These are phyloP conservation scores for Hygrocybe punicea DNA, from an alignment of 768 basidiomycete genomes.

Conservation along the genomic window DNA sequence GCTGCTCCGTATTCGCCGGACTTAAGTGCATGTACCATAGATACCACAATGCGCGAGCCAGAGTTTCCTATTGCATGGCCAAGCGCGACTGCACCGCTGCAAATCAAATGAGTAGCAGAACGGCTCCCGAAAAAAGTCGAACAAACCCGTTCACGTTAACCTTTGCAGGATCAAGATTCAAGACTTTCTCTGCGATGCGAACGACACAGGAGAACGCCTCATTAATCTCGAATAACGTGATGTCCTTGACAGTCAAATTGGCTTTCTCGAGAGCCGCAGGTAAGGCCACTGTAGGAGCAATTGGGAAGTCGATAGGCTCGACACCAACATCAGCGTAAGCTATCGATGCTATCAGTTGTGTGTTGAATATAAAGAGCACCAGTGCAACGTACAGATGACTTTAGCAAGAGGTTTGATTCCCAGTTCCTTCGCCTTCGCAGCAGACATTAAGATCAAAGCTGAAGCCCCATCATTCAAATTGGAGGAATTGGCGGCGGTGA, in stretches of 20 bases:
- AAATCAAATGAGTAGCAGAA: slow-evolving; percentile 19
- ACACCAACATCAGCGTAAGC: slow-evolving; percentile 97
- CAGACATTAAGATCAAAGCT: slow-evolving; percentile 91
- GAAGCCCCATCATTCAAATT: slow-evolving; percentile 95
- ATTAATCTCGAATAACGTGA: slow-evolving; percentile 93
- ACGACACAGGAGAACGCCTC: slow-evolving; percentile 97
- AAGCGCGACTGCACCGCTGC: slow-evolving; percentile 91
- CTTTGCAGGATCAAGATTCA: slow-evolving; percentile 80
- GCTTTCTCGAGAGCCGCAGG: slow-evolving; percentile 87
- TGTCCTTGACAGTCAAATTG: slow-evolving; percentile 76
- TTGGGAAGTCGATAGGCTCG: slow-evolving; percentile 95
- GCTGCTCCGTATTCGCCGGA: slow-evolving; percentile 92
- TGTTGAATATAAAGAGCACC: not conserved
- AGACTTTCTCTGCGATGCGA: slow-evolving; percentile 83
- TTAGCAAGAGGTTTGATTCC: slow-evolving; percentile 92
- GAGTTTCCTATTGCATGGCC: slow-evolving; percentile 97
- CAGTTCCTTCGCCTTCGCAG: slow-evolving; percentile 87
- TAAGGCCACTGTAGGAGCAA: slow-evolving; percentile 87
- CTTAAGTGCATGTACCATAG: slow-evolving; percentile 88
- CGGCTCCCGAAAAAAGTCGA: slow-evolving; percentile 6
- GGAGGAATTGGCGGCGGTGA: slow-evolving; percentile 97
- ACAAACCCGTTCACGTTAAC: slow-evolving; percentile 85
- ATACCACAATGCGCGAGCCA: slow-evolving; percentile 90
- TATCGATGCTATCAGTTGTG: slow-evolving; percentile 30
- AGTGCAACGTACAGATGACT: slow-evolving; percentile 71